These are phyloP conservation scores for Globisporangium nagaii DNA, from an alignment of 352 stramenopile species.

Conservation along the genomic window DNA sequence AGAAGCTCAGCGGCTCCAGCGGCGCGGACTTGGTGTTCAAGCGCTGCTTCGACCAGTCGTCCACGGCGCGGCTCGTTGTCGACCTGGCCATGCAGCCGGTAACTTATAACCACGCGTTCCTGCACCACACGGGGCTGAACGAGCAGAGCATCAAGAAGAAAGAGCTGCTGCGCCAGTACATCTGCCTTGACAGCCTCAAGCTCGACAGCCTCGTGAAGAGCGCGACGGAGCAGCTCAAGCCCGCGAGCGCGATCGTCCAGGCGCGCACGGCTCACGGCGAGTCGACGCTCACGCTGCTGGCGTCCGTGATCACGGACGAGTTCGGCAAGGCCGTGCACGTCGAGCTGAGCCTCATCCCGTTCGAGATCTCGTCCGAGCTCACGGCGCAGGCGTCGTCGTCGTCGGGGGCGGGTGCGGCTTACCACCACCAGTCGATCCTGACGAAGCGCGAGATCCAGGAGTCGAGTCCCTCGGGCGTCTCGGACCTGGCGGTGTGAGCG, in stretches of 20 bases:
- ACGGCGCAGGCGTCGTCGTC: slow-evolving; percentile 3
- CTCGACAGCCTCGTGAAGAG: slow-evolving; percentile 41
- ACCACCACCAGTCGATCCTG: slow-evolving; percentile 6
- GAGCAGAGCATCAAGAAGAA: slow-evolving; percentile 36
- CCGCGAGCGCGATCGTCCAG: slow-evolving; percentile 46
- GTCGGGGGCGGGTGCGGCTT: too few relatives aligned
- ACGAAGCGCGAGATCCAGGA: slow-evolving; percentile 39
- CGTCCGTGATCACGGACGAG: slow-evolving; percentile 55
- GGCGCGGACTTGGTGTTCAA: slow-evolving; percentile 43
- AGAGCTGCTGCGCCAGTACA: slow-evolving; percentile 25
- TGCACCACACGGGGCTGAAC: slow-evolving; percentile 33
- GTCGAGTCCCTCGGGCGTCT: slow-evolving; percentile 46
- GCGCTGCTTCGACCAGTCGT: slow-evolving; percentile 62
- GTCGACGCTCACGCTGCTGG: slow-evolving; percentile 48
- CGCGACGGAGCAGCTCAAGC: slow-evolving; percentile 31
- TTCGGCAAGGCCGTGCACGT: slow-evolving; percentile 36
- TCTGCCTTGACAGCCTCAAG: slow-evolving; percentile 48
- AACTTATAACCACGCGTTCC: slow-evolving; percentile 54
- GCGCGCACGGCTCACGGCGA: slow-evolving; percentile 36
- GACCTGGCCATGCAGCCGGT: slow-evolving; percentile 46
- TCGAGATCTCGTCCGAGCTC: slow-evolving; percentile 47
- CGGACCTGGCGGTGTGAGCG: slow-evolving; percentile 41
- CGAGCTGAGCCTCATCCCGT: slow-evolving; percentile 61
- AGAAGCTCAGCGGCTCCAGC: slow-evolving; percentile 12
- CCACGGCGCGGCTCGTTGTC: slow-evolving; percentile 47